phyloP scores from a whole-genome alignment of 306 rosid species.

The Quercus suber region DNA sequence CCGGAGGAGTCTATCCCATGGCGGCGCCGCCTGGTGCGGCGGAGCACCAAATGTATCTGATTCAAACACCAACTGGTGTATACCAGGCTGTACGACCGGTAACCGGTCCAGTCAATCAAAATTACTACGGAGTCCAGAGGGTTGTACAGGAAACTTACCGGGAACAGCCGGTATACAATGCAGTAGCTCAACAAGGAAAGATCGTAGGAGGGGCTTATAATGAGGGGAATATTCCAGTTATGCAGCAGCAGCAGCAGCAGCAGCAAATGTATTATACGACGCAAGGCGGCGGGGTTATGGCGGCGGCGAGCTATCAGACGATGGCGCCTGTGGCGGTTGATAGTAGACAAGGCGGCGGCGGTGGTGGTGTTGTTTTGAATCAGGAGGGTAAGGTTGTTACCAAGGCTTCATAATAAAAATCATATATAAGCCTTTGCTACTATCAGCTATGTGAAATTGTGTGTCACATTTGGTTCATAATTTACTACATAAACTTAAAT shows the following conservation, averaged over 20 bases:
- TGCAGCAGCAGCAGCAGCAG: conserved; percentile 19
- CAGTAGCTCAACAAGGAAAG: conserved; percentile 25
- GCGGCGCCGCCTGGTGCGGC: conserved; percentile 28
- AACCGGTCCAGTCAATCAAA: conserved; percentile 50
- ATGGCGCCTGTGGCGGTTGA: conserved; percentile 38
- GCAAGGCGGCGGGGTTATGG: conserved; percentile 16
- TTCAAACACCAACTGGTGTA: conserved; percentile 52
- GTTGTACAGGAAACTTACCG: conserved; percentile 36
- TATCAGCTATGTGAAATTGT: conserved; percentile 31
- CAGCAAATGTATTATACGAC: conserved; percentile 51
- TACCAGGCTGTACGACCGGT: conserved; percentile 60
- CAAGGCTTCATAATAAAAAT: conserved; percentile 11
- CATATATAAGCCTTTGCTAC: background rate
- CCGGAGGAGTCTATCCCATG: conserved; percentile 36
- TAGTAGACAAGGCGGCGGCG: conserved; percentile 30
- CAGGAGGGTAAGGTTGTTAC: conserved; percentile 46
- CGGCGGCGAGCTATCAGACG: conserved; percentile 32
- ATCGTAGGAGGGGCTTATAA: conserved; percentile 23
- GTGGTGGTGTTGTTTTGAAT: conserved; percentile 15
- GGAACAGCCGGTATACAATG: conserved; percentile 35
- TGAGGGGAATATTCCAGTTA: conserved; percentile 28
- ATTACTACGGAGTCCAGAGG: conserved; percentile 52
- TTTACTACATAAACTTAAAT: background rate
- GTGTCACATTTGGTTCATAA: conserved; percentile 1
- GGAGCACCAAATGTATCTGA: conserved; percentile 62